Base-by-base conservation (phyloP, 2,329 filamentous ascomycete species). In the Fusarium sp. region DNA sequence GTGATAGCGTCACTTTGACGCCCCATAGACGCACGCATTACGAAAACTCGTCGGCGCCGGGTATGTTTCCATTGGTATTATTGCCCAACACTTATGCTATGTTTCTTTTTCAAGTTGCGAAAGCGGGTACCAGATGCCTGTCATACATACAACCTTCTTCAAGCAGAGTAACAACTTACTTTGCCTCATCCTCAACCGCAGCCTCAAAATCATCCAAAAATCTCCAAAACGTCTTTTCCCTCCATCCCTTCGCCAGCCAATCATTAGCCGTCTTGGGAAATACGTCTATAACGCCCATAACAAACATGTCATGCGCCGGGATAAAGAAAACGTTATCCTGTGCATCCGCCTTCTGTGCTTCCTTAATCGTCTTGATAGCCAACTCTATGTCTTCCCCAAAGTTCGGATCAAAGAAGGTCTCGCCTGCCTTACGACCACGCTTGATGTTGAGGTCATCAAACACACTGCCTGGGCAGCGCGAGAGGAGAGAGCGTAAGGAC, bases 281-380 rank as follows among this genome's bases (percentile, higher is more conserved):
- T 0, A 34, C 22, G 12, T 67, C 65, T 1, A 67, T 47, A 3
- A 67, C 16, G 6, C 10, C 42, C 25, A 67, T 34, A 3, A 63
- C 41, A 9, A 57, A 27, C 6, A 16, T 67, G 1, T 62, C 65
- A 9, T 67, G 57, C 0, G 63, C 65, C 34, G 53, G 53, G 0
- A 58, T 24, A 13, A 61, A 67, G n/a, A 67, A 63, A 18, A 67
- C 2, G 8, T 67, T 49, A 1, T 67, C 57, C 6, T 63, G 57
- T 0, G 65, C 57, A 57, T 67, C 57, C 7, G 42, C 63, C 29
- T 29, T 25, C 30, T 67, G 65, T 1, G 57, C 27, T 8, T 67
- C 34, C n/a, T 20, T 63, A 1, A 67, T 42, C 4, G 65, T 57
- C 14, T 42, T 18, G 18, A 49, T 25, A 4, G 65, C 65, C 0